Evolutionary conservation across 2,329 filamentous ascomycete species (phyloP).

Genomic region (Didymella pomorum): DNA sequence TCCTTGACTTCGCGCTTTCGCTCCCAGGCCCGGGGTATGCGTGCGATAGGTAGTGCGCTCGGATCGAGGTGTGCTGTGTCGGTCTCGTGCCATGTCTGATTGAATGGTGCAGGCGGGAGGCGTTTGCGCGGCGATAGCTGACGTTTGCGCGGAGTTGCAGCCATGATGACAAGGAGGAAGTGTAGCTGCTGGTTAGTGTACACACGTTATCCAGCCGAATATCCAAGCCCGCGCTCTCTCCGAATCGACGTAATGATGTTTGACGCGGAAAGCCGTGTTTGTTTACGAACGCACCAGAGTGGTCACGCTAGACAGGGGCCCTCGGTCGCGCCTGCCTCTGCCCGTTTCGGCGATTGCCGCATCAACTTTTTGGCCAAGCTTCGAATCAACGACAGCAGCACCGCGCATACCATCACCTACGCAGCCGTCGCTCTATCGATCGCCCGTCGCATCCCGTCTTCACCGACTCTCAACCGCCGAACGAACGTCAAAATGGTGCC

Average conservation of each 20-base stretch:
- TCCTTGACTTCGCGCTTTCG: slow-evolving; percentile 55
- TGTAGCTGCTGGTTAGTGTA: slow-evolving; percentile 24
- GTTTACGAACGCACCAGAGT: slow-evolving; percentile 9
- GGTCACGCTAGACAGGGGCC: slow-evolving; percentile 14
- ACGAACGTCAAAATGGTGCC: slow-evolving; percentile 43
- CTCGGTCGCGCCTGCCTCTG: slow-evolving; percentile 11
- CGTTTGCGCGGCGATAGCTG: slow-evolving; percentile 41
- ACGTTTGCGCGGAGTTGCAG: slow-evolving; percentile 42
- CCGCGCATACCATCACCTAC: slow-evolving; percentile 1
- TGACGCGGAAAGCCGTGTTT: slow-evolving; percentile 15
- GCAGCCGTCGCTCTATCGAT: slow-evolving; percentile 2
- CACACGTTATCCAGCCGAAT: slow-evolving; percentile 16
- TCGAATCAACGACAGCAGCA: slow-evolving; percentile 9
- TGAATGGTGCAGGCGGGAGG: slow-evolving; percentile 39
- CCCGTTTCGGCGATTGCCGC: slow-evolving; percentile 20
- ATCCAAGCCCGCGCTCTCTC: slow-evolving; percentile 4
- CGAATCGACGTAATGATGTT: slow-evolving; percentile 15
- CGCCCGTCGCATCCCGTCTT: slow-evolving; percentile 8
- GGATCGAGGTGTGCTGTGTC: slow-evolving; percentile 54
- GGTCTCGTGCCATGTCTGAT: slow-evolving; percentile 52
- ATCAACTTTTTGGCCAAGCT: slow-evolving; percentile 21
- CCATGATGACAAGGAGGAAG: slow-evolving; percentile 31
- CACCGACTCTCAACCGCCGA: slow-evolving; percentile 7
- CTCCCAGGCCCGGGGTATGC: slow-evolving; percentile 59
- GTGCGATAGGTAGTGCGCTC: slow-evolving; percentile 51